Evolutionary conservation across 495 filamentous ascomycete species (phyloP).

Genomic region (Podospora anserina): DNA sequence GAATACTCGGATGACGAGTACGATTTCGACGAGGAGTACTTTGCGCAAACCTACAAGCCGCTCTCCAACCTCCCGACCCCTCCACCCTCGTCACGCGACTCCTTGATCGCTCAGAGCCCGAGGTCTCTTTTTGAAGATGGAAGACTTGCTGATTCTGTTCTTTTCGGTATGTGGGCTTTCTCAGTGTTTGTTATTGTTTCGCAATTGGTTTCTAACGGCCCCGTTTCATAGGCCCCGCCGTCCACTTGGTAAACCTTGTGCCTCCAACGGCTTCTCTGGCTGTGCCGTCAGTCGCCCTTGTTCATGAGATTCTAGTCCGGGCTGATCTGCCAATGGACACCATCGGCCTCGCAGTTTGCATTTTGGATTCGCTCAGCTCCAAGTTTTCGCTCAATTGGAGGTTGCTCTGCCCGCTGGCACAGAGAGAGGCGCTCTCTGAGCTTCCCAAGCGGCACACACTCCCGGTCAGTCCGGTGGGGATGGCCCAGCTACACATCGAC

Average conservation of each 20-base stretch:
- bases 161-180: slow-evolving; percentile 42
- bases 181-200: neutral
- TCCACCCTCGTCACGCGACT: slow-evolving; percentile 48
- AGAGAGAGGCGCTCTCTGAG: slow-evolving; percentile 15
- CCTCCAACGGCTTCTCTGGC: slow-evolving; percentile 52
- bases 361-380: slow-evolving; percentile 54
- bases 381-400: slow-evolving; percentile 55
- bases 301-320: slow-evolving; percentile 51
- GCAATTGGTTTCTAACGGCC: slow-evolving; percentile 5
- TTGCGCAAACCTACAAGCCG: slow-evolving; percentile 55
- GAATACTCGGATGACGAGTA: slow-evolving; percentile 45
- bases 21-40: slow-evolving; percentile 53
- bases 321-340: slow-evolving; percentile 49
- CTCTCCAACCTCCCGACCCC: slow-evolving; percentile 60
- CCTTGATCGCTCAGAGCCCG: slow-evolving; percentile 40
- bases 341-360: slow-evolving; percentile 52
- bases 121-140: slow-evolving; percentile 41
- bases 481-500: slow-evolving; percentile 49
- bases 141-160: slow-evolving; percentile 39
- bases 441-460: slow-evolving; percentile 46
- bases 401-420: slow-evolving; percentile 44
- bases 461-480: slow-evolving; percentile 30
- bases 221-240: slow-evolving; percentile 45
- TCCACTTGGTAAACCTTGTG: slow-evolving; percentile 54
- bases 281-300: slow-evolving; percentile 45